Base-by-base conservation (phyloP, 352 stramenopile species). In the Detonula confervacea region DNA sequence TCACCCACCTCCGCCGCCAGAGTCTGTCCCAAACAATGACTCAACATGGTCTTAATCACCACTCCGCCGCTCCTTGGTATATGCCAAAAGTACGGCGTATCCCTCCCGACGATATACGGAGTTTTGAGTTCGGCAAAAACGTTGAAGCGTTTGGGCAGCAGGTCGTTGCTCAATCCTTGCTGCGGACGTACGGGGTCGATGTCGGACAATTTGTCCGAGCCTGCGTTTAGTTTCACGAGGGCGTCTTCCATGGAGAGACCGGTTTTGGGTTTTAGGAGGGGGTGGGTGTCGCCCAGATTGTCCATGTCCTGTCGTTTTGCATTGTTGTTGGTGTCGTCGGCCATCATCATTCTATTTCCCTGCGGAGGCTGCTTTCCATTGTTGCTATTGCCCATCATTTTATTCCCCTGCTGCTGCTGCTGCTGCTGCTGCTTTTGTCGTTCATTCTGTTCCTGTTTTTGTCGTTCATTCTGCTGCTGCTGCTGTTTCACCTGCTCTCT, bases 51-150 rank as follows among this genome's bases (percentile, higher is more conserved):
- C 37, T 87, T 85, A 8, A 82, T 37, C 9, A 80, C 59, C 1
- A 69, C 63, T 27, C 70, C 76, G 30, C 75, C 80, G 11, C 60
- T 75, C 27, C 76, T 47, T 18, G 80, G 80, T 16, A 87, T 77
- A 42, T 85, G 77, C 80, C 80, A 87, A 56, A 83, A 81, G 37
- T 80, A 80, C 0, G 80, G 75, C 20, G 79, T 83, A 55, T 87
- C 76, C 30, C 46, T 57, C 12, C 73, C 73, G 9, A 27, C 33
- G 18, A 81, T 30, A 27, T 60, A 81, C 12, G 73, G 64, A 33
- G 64, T 71, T 8, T 71, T 72, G 14, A 82, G 33, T 60, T 76
- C 59, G 7, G 73, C 65, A 54, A 82, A 82, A 0, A 66, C 73
- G 20, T 30, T 55, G 39, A 77, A 82, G 18, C 67, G 33, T 35